Base-by-base conservation (phyloP, 345 rosid genomes). In the Psidium guajava region DNA sequence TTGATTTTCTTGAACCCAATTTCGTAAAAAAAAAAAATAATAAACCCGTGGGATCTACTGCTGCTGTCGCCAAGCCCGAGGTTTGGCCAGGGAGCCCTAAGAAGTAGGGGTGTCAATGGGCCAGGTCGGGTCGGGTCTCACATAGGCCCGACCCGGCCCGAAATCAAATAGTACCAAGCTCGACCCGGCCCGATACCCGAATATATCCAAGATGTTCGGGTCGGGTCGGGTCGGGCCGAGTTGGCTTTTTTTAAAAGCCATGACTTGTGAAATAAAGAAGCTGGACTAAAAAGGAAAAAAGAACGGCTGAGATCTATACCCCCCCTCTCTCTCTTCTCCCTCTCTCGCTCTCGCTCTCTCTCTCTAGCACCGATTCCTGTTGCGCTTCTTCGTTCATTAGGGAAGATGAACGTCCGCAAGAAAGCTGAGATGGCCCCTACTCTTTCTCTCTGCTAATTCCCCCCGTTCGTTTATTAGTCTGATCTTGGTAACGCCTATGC, bases 401-500 rank as follows among this genome's bases (percentile, higher is more conserved):
- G 22, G 47, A 69, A 69, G 80, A 69, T 69, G 80, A 69, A 8
- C 80, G 80, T 21, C 80, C 18, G 21, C 80, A 18, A 36, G 18
- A 59, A 59, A 69, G 44, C 22, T 32, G 77, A 32, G 77, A 69
- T 69, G 77, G 47, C 21, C 77, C 44, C 77, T 21, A 20, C 57
- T 21, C 57, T 3, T 3, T 56, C 4, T 3, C 24, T 56, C 12
- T 24, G 25, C 90, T 88, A 86, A 56, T 89, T 74, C 11, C 8
- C 8, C 49, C 9, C 11, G 0, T 13, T 20, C 22, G 13, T 25
- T 27, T 25, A 22, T 90, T 84, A 90, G 84, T 89, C 93, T n/a
- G 83, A 93, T 90, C 88, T 91, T 95, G 91, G 92, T 91, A 86
- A 92, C 86, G 24, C 95, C 96, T 77, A 94, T 91, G 20, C 95